Evolutionary conservation across 345 rosid genomes (phyloP).

Genomic region (Linum trigynum): DNA sequence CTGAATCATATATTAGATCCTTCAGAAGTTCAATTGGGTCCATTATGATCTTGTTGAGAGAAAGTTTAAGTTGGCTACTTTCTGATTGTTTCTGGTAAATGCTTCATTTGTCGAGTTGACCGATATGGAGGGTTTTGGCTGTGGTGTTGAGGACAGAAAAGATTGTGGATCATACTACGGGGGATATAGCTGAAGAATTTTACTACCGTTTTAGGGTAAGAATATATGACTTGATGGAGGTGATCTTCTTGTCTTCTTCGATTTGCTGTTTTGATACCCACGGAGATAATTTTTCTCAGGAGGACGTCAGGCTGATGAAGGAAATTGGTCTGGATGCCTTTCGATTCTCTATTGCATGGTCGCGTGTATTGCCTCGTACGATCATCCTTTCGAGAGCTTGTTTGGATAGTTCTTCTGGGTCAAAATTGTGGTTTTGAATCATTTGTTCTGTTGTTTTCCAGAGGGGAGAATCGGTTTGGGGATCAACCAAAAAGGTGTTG

Average conservation of each 20-base stretch:
- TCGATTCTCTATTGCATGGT: constrained; percentile 3
- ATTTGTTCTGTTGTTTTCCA: background rate
- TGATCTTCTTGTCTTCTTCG: background rate
- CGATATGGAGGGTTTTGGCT: background rate
- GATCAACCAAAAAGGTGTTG: background rate
- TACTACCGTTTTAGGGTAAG: background rate
- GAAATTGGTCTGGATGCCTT: constrained; percentile 1
- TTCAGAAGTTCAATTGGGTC: no score
- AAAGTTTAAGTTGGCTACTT: background rate
- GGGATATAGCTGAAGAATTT: background rate
- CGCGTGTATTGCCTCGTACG: background rate
- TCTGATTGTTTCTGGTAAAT: background rate
- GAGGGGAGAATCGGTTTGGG: background rate
- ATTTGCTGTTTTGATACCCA: background rate
- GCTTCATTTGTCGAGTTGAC: background rate
- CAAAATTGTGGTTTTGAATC: no score
- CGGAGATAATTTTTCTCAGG: background rate
- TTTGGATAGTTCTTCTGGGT: background rate
- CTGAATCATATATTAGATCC: background rate
- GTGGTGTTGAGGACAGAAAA: background rate
- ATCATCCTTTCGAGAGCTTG: background rate
- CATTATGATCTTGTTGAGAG: no score
- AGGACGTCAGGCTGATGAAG: background rate
- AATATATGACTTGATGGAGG: background rate
- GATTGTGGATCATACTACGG: background rate